These are phyloP conservation scores for Colletotrichum nymphaeae DNA, from an alignment of 2,329 filamentous ascomycete species.

Conservation along the genomic window DNA sequence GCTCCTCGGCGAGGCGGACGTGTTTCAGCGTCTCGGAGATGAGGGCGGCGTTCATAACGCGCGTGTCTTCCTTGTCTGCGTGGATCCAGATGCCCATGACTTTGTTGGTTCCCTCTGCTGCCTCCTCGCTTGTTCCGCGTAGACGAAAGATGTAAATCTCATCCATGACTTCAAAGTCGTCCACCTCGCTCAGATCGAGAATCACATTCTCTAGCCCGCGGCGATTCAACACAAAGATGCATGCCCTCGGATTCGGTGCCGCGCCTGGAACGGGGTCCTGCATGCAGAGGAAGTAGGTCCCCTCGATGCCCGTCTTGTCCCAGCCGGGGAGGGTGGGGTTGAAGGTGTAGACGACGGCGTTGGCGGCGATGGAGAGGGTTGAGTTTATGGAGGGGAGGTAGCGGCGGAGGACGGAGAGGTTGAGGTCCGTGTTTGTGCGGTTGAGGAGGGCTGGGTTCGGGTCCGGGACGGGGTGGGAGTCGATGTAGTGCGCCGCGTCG, in stretches of 20 bases:
- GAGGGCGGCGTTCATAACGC: conserved; percentile 52
- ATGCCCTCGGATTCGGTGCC: conserved; percentile 54
- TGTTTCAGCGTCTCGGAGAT: conserved; percentile 56
- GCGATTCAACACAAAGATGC: conserved; percentile 80
- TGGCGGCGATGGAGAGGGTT: conserved; percentile 85
- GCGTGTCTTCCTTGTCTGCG: conserved; percentile 58
- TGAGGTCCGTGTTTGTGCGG: conserved; percentile 86
- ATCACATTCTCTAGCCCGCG: conserved; percentile 78
- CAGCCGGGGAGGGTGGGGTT: conserved; percentile 72
- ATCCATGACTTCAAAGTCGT: conserved; percentile 71
- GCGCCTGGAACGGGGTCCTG: conserved; percentile 57
- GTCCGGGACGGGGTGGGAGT: conserved; percentile 50
- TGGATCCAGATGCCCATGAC: conserved; percentile 68
- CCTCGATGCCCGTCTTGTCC: conserved; percentile 89
- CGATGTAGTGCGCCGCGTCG: conserved; percentile 65
- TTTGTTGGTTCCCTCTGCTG: conserved; percentile 44
- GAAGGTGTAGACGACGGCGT: conserved; percentile 88
- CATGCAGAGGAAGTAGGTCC: conserved; percentile 88
- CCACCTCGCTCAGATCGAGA: conserved; percentile 70
- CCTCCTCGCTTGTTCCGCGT: conserved; percentile 43
- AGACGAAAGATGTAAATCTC: conserved; percentile 65
- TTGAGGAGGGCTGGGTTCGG: conserved; percentile 64
- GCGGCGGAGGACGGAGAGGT: conserved; percentile 84
- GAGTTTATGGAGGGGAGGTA: conserved; percentile 79
- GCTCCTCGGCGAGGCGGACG: conserved; percentile 37